These are phyloP conservation scores for Penicillium verrucosum DNA, from an alignment of 2,329 filamentous ascomycete genomes.

Conservation along the genomic window DNA sequence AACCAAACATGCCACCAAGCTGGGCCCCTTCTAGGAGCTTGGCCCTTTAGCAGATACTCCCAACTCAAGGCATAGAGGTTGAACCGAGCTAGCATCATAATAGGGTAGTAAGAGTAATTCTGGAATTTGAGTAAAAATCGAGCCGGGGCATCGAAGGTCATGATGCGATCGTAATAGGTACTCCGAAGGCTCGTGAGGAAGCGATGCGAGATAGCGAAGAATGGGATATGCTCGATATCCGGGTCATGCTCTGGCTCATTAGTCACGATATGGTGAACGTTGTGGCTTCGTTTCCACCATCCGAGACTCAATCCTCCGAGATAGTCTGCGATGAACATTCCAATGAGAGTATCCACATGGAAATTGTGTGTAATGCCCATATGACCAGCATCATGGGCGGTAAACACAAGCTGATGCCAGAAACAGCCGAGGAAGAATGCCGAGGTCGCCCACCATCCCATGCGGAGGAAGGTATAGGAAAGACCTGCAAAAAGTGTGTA, in stretches of 20 bases:
- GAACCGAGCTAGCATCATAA: conserved; percentile 78
- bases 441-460: conserved; percentile 66
- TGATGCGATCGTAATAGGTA: conserved; percentile 77
- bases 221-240: conserved; percentile 86
- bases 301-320: conserved; percentile 84
- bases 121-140: conserved; percentile 70
- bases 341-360: conserved; percentile 75
- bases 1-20: conserved; percentile 81
- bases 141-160: conserved; percentile 73
- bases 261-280: conserved; percentile 94
- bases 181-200: conserved; percentile 71
- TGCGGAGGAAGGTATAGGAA: conserved; percentile 59
- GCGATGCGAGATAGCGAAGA: conserved; percentile 82
- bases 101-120: conserved; percentile 76
- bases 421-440: conserved; percentile 74
- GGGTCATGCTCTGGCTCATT: conserved; percentile 95
- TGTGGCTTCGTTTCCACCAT: conserved; percentile 97
- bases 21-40: conserved; percentile 69
- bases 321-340: conserved; percentile 86
- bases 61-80: conserved; percentile 82
- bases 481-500: conserved; percentile 66
- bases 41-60: conserved; percentile 68
- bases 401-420: conserved; percentile 95
- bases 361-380: conserved; percentile 97
- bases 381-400: conserved; percentile 91